Percentiles rank a stretch among this genome's conserved stretches.
Evolutionary conservation across 1,139 yeast species (phyloP).

Genomic region (Meyerozyma guilliermondii): DNA sequence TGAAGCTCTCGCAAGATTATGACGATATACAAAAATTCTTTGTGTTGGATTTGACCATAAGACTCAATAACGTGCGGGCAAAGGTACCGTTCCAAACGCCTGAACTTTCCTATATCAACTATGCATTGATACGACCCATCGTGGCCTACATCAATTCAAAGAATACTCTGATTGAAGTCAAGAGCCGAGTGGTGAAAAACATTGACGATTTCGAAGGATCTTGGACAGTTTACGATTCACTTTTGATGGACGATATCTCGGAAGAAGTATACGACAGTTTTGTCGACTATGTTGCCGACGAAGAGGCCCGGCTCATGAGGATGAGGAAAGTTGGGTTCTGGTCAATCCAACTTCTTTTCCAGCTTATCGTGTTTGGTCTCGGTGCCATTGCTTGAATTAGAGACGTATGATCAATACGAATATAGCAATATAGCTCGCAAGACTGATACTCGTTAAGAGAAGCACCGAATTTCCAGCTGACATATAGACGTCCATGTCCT

Average conservation of each 20-base stretch:
- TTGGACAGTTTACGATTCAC: constrained; percentile 92
- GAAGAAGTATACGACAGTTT: constrained; percentile 89
- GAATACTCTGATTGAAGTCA: constrained; percentile 83
- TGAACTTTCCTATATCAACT: constrained; percentile 82
- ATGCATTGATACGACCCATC: constrained; percentile 88
- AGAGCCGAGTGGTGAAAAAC: constrained; percentile 77
- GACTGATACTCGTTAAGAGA: constrained; percentile 37
- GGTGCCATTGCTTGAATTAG: constrained; percentile 45
- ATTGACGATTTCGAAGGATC: constrained; percentile 86
- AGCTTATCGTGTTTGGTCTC: constrained; percentile 73
- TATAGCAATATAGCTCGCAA: constrained; percentile 40
- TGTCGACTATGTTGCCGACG: constrained; percentile 83
- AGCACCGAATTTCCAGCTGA: constrained; percentile 51
- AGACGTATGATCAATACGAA: constrained; percentile 37
- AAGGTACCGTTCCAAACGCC: constrained; percentile 80
- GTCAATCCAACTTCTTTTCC: constrained; percentile 83
- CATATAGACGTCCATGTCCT: constrained; percentile 35
- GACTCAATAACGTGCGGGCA: constrained; percentile 82
- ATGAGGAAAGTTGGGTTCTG: constrained; percentile 87
- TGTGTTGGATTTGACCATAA: constrained; percentile 72
- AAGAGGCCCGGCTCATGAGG: constrained; percentile 66
- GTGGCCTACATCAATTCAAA: constrained; percentile 91
- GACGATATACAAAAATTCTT: constrained; percentile 49
- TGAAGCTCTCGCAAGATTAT: constrained; percentile 22
- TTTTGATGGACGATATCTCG: constrained; percentile 86